Evolutionary conservation across 352 stramenopile species (phyloP), one percentile per base, ranked within the genome.

Genomic region (Phytopythium oedochilum): DNA sequence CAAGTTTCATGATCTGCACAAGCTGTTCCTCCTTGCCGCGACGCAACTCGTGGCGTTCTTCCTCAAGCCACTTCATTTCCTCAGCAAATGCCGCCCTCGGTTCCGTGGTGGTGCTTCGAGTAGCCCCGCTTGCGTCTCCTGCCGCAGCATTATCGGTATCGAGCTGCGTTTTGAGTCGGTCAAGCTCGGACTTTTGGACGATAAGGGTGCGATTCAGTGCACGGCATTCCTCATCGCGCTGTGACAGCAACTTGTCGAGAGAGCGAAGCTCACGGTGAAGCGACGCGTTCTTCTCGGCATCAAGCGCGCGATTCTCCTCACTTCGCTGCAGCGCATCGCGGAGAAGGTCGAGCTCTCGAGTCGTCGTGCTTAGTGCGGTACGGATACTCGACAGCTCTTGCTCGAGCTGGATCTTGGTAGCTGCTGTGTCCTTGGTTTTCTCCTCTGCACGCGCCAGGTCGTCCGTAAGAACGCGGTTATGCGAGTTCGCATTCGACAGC

Each of bases 41-140:
- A 12, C 75, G 67, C 15, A 89, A 63, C 26, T 85, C 68, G 22
- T 76, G 66, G 25, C 78, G 71, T 44, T 89, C 78, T 54, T 89
- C 73, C 43, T 89, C 73, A 3, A 89, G 62, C 78, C 82, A 89
- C 56, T 84, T 88, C 53, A 86, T 81, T 54, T 92, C 75, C 50
- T 89, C 74, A 5, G 67, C 67, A 43, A 83, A 72, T 3, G 80
- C 43, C 5, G 61, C 63, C 34, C 75, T 78, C 20, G 54, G 59
- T 31, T 61, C 32, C 35, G 61, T 20, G 9, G 61, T 20, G 9
- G 59, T 43, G 42, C 34, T 43, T 63, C 40, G 40, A 60, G 60
- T 44, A 20, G 36, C 39, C 23, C 45, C 52, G 4, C 66, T 40
- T 0, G 12, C 42, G 38, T 53, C 44, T 1, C 32, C 57, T 36